phyloP scores from a whole-genome alignment of 768 basidiomycete genomes.

The Rickenella mellea region DNA sequence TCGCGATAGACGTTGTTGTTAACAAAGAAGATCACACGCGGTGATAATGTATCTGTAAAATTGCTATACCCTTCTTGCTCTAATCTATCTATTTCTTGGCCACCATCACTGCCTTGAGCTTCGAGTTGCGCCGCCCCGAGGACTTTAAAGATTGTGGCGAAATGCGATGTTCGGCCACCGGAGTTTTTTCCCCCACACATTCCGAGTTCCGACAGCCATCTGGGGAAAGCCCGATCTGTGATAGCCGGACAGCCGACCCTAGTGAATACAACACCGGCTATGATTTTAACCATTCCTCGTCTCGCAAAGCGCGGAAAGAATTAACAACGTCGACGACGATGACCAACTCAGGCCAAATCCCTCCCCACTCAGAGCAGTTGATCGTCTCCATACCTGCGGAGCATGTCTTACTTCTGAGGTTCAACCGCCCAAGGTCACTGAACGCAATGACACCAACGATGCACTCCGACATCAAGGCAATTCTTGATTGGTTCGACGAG shows the following conservation, averaged over 20 bases:
- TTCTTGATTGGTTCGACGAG: slow-evolving; percentile 67
- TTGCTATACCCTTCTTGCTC: too few relatives aligned
- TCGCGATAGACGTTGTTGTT: too few relatives aligned
- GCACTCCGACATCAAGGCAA: slow-evolving; percentile 35
- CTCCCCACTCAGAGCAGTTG: slow-evolving; percentile 26
- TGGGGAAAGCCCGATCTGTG: not conserved
- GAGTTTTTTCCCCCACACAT: not conserved
- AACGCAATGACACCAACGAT: slow-evolving; percentile 68
- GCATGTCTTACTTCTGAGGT: slow-evolving; percentile 43
- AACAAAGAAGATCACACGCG: too few relatives aligned
- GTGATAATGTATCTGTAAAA: too few relatives aligned
- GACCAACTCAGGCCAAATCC: slow-evolving; percentile 4
- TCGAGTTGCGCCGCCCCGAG: not conserved
- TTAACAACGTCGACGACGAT: not conserved
- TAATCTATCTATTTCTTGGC: slow-evolving; percentile 20
- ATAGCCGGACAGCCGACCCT: not conserved
- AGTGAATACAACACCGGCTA: not conserved
- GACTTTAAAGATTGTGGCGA: not conserved
- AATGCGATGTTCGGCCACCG: not conserved
- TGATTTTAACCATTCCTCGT: not conserved
- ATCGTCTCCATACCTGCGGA: slow-evolving; percentile 32
- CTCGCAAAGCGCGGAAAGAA: too few relatives aligned
- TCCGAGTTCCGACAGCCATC: not conserved
- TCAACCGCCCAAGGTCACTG: slow-evolving; percentile 62
- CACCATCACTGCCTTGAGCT: not conserved